phyloP scores from a whole-genome alignment of 2,329 filamentous ascomycete genomes.

The Lasiodiplodia citricola region DNA sequence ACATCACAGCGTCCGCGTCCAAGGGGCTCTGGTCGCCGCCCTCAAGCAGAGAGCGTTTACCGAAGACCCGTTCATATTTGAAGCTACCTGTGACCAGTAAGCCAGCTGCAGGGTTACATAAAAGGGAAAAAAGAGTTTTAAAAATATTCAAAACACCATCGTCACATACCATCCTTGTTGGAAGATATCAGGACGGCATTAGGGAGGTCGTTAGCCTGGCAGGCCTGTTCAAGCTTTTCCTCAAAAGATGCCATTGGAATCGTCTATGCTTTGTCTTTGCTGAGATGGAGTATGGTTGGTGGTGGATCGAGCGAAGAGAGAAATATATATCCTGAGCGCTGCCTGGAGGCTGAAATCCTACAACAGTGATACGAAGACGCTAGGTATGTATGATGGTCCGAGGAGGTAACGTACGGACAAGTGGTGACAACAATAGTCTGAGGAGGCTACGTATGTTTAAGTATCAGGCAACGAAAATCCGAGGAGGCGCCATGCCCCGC shows the following conservation, averaged over 20 bases:
- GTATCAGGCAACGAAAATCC: background rate
- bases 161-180: constrained; percentile 35
- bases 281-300: background rate
- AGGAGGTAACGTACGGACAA: too few relatives aligned
- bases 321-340: too few relatives aligned
- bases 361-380: too few relatives aligned
- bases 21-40: constrained; percentile 30
- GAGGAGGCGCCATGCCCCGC: background rate
- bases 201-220: constrained; percentile 34
- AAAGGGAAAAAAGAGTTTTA: background rate
- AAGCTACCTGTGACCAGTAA: constrained; percentile 38
- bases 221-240: constrained; percentile 33
- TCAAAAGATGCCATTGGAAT: constrained; percentile 34
- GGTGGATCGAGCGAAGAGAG: background rate
- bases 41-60: constrained; percentile 35
- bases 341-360: too few relatives aligned
- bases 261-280: too few relatives aligned
- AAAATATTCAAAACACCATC: background rate
- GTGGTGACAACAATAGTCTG: too few relatives aligned
- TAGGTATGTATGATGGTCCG: too few relatives aligned
- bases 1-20: constrained; percentile 38
- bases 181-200: constrained; percentile 35
- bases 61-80: constrained; percentile 44
- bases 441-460: background rate
- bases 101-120: background rate